Evolutionary conservation across 2,329 filamentous ascomycete genomes (phyloP).

Genomic region (Phyllosticta citribraziliensis): DNA sequence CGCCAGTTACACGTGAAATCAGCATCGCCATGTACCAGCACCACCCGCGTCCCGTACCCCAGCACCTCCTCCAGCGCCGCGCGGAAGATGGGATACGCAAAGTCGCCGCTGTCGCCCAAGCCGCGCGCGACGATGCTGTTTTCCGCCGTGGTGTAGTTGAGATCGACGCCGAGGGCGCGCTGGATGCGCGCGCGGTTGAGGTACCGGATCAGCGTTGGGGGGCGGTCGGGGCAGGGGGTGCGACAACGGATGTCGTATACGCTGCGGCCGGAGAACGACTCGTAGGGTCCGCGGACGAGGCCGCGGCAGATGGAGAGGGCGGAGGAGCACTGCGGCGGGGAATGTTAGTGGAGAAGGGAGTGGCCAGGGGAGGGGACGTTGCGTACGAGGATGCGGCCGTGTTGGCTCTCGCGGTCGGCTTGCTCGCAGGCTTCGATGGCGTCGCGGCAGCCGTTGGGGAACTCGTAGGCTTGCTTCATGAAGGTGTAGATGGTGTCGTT

Average conservation of each 20-base stretch:
- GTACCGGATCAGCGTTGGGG: constrained; percentile 39
- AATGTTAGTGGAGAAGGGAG: constrained; percentile 24
- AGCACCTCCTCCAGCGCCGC: constrained; percentile 42
- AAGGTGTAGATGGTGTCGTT: constrained; percentile 36
- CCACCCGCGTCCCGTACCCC: constrained; percentile 46
- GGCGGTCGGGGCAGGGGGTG: constrained; percentile 11
- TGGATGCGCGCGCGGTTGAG: constrained; percentile 30
- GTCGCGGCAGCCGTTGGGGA: constrained; percentile 43
- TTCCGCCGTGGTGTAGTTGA: constrained; percentile 38
- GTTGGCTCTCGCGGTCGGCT: constrained; percentile 19
- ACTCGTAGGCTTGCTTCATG: constrained; percentile 36
- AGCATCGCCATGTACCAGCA: constrained; percentile 48
- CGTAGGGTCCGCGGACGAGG: constrained; percentile 16
- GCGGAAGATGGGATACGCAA: constrained; percentile 34
- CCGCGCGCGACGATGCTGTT: constrained; percentile 35
- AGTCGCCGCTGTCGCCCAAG: constrained; percentile 39
- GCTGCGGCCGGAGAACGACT: constrained; percentile 31
- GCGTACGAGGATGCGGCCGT: background rate
- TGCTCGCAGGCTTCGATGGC: constrained; percentile 31
- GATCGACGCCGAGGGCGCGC: constrained; percentile 34
- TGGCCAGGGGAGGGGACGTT: background rate
- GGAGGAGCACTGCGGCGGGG: constrained; percentile 12
- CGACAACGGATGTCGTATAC: constrained; percentile 44
- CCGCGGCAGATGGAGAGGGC: constrained; percentile 30
- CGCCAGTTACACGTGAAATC: constrained; percentile 52